phyloP scores from a whole-genome alignment of 805 yeast species.

The Pichia californica region DNA sequence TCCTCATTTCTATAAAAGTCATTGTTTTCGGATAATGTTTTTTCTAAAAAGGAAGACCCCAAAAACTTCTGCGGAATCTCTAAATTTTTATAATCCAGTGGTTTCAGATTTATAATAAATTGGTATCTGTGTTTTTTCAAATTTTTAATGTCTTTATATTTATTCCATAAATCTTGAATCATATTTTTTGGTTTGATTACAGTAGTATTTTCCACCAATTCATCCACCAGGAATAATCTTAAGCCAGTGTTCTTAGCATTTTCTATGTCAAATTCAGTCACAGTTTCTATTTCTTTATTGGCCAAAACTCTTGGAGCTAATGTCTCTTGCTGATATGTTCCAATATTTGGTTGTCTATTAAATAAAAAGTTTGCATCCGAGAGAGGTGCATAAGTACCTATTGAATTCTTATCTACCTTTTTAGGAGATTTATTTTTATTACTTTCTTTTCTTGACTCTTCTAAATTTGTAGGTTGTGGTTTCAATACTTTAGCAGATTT shows the following conservation, averaged over 20 bases:
- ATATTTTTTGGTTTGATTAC: too few species aligned
- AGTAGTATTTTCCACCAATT: too few species aligned
- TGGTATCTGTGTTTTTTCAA: background rate
- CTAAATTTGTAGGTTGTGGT: too few species aligned
- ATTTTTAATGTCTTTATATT: slow-evolving; percentile 3
- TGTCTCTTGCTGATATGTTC: slow-evolving; percentile 26
- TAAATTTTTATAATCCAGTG: slow-evolving; percentile 2
- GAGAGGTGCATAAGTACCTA: slow-evolving; percentile 8
- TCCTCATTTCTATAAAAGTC: slow-evolving; percentile 5
- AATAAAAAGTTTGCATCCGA: slow-evolving; percentile 15
- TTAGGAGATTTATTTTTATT: background rate
- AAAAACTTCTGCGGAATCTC: slow-evolving; percentile 2
- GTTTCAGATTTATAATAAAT: slow-evolving; percentile 7
- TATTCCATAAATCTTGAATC: slow-evolving; percentile 8
- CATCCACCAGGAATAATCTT: too few species aligned
- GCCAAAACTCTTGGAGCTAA: background rate
- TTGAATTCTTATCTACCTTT: background rate
- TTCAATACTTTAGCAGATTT: too few species aligned
- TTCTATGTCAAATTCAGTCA: slow-evolving; percentile 1
- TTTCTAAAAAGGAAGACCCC: slow-evolving; percentile 2
- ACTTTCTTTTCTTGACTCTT: background rate
- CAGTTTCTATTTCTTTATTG: too few species aligned
- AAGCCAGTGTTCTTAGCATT: slow-evolving; percentile 7
- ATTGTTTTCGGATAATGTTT: background rate
- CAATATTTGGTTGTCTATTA: slow-evolving; percentile 18